phyloP scores from a whole-genome alignment of 148 eudicot genomes.

The Cornus florida region DNA sequence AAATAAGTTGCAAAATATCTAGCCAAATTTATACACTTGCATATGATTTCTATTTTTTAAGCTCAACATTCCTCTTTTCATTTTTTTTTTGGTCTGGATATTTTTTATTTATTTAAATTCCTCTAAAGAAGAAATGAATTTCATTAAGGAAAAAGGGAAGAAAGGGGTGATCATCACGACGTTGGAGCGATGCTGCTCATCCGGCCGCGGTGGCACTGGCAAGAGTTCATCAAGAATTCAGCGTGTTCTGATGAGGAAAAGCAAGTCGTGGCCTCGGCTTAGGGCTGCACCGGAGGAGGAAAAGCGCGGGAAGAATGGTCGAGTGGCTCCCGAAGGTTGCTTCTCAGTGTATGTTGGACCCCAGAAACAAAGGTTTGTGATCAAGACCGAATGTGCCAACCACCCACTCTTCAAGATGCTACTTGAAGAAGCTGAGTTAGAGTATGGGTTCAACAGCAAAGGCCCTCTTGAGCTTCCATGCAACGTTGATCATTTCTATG shows the following conservation, averaged over 20 bases:
- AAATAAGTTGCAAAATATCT: too few species aligned
- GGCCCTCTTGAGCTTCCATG: conserved; percentile 80
- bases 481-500: conserved; percentile 48
- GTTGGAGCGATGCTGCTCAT: conserved; percentile 62
- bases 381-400: conserved; percentile 47
- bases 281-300: conserved; percentile 7
- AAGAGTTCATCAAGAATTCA: conserved; percentile 9
- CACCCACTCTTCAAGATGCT: conserved; percentile 61
- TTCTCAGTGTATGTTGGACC: conserved; percentile 83
- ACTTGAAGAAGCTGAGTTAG: conserved; percentile 70
- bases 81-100: too few species aligned
- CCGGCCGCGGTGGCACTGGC: conserved; percentile 20
- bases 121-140: conserved; percentile 31
- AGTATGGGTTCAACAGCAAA: conserved; percentile 53
- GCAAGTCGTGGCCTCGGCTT: conserved; percentile 35
- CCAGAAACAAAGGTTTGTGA: conserved; percentile 60
- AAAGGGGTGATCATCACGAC: conserved; percentile 50
- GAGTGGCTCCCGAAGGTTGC: conserved; percentile 54
- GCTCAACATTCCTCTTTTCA: neutral
- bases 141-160: conserved; percentile 29
- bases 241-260: conserved; percentile 27
- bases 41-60: neutral
- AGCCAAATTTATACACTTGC: too few species aligned
- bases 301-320: neutral
- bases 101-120: neutral